phyloP scores from a whole-genome alignment of 345 rosid genomes.

The Aquilaria yunnanensis region DNA sequence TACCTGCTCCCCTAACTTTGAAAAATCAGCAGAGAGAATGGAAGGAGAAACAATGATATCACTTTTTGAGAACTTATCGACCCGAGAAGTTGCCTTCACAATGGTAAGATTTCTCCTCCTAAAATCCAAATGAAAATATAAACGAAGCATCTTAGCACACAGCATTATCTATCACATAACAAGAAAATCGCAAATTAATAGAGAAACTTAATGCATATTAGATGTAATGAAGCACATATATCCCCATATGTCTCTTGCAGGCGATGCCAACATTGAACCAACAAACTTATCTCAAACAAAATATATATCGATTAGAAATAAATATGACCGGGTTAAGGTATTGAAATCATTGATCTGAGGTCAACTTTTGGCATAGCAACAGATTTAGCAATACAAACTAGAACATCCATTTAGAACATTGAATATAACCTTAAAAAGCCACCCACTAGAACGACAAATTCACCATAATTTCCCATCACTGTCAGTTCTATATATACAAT shows the following conservation, averaged over 20 bases:
- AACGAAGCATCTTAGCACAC: constrained; percentile 4
- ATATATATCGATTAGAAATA: background rate
- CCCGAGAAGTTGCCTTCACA: constrained; percentile 82
- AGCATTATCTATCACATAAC: no score
- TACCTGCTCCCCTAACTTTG: constrained; percentile 95
- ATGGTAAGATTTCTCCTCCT: constrained; percentile 48
- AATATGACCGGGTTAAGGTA: background rate
- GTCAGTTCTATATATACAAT: constrained; percentile 1
- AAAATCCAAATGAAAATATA: constrained; percentile 7
- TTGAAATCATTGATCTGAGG: no score
- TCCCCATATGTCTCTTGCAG: background rate
- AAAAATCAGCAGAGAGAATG: constrained; percentile 87
- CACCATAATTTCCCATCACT: no score
- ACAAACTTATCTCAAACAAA: background rate
- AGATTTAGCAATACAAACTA: no score
- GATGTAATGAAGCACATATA: constrained; percentile 1
- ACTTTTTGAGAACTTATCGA: constrained; percentile 88
- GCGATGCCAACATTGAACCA: background rate
- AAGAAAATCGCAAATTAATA: constrained; percentile 3
- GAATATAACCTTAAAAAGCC: no score
- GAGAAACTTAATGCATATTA: background rate
- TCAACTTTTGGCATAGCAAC: no score
- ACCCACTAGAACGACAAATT: no score
- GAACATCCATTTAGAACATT: no score
- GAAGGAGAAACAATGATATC: constrained; percentile 93